Conservation (phyloP, 2,329 filamentous ascomycete genomes). For the Penicillium occitanis region DNA sequence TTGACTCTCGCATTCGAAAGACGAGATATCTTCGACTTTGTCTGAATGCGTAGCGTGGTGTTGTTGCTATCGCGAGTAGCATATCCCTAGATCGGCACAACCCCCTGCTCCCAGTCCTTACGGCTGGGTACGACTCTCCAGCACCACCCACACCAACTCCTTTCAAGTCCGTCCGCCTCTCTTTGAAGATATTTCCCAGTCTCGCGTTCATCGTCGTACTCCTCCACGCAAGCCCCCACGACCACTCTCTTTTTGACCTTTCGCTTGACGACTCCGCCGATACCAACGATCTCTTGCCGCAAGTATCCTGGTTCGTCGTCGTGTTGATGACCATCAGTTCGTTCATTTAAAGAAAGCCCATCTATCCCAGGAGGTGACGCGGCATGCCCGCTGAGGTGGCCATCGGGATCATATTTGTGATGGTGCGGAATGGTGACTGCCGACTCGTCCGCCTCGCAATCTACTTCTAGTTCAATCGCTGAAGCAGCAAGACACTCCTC, state of each 20-base stretch:
- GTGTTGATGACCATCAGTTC: constrained; percentile 26
- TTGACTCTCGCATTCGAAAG: neutral
- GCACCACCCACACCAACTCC: constrained; percentile 95
- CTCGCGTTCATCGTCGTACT: constrained; percentile 76
- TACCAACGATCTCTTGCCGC: constrained; percentile 85
- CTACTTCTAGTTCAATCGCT: constrained; percentile 78
- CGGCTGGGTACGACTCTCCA: constrained; percentile 67
- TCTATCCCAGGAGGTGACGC: neutral
- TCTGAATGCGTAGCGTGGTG: neutral
- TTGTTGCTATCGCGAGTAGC: neutral
- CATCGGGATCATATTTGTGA: constrained; percentile 24
- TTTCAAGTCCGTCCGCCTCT: constrained; percentile 66
- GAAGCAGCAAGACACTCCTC: constrained; percentile 71
- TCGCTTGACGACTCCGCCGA: constrained; percentile 83
- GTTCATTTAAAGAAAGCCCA: constrained; percentile 15
- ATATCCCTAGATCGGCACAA: neutral
- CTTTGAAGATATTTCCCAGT: constrained; percentile 65
- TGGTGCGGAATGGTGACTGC: constrained; percentile 44
- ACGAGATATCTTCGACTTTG: neutral
- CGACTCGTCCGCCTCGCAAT: constrained; percentile 77
- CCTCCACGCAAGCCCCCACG: constrained; percentile 80
- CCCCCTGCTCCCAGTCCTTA: constrained; percentile 13
- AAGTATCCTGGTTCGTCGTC: constrained; percentile 67
- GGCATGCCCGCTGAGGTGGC: neutral
- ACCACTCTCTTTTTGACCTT: constrained; percentile 80